Evolutionary conservation across 2,329 filamentous ascomycete species (phyloP), one percentile per base, ranked within the genome.

Genomic region (Penicillium sp.): DNA sequence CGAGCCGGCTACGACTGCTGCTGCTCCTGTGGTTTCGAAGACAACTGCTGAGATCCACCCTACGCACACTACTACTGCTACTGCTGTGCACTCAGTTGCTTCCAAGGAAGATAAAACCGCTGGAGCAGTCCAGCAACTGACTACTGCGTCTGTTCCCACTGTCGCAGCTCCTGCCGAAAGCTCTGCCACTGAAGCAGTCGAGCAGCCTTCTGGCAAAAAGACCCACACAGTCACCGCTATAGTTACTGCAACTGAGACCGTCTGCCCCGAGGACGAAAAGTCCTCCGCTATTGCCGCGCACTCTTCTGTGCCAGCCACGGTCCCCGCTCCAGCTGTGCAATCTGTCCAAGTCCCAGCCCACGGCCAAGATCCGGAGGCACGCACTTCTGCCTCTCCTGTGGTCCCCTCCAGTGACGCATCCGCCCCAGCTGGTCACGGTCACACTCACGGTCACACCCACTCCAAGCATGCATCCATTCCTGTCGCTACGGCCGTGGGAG

Each of bases 221-320:
- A 57, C 57, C 10, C 39, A 51, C 3, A 58, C 55, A 6, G 19
- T 61, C 4, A 61, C 58, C 6, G 33, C 59, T 4, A 21, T 53
- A 21, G 60, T 61, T 15, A 61, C 60, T 19, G 50, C 27, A 11
- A 60, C 57, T 5, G 61, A 59, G 8, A 68, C 67, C 4, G n/a
- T 67, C 25, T 69, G 65, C 49, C 46, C 60, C 9, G 50, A 55
- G 27, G 16, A 49, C 4, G 52, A 60, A 27, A 33, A 46, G 25
- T 46, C 55, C 0, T 36, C 40, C 23, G 8, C 39, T 29, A 25
- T 39, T 29, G 40, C 50, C 21, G 38, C 46, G 5, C 25, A 51
- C n/a, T 25, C 34, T 2, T 36, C 57, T 7, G 50, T 39, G 3
- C 21, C 44, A 19, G 19, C 50, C n/a, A 23, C 40, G 10, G 38